These are phyloP conservation scores for Musa beccarii DNA, from an alignment of 176 grass and related monocot genomes.

Conservation along the genomic window DNA sequence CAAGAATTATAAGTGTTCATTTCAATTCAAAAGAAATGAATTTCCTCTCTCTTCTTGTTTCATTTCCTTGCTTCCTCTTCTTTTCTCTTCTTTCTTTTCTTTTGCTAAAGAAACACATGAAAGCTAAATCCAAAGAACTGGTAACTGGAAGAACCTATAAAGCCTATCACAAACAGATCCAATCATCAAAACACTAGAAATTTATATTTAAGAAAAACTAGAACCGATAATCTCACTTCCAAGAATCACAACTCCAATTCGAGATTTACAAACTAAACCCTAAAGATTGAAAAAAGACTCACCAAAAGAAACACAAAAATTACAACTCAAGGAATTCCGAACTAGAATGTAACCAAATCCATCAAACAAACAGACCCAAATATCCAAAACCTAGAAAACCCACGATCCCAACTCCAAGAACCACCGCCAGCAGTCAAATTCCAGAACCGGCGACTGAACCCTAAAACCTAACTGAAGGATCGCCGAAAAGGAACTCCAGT, in stretches of 20 bases:
- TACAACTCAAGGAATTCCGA: too few species aligned
- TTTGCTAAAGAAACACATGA: background rate
- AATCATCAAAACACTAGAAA: background rate
- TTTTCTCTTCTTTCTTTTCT: too few species aligned
- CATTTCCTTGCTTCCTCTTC: too few species aligned
- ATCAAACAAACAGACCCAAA: too few species aligned
- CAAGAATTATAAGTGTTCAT: too few species aligned
- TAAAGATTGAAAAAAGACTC: background rate
- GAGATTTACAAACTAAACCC: background rate
- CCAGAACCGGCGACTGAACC: too few species aligned
- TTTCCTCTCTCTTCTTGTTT: too few species aligned
- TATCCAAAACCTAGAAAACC: background rate
- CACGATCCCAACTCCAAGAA: background rate
- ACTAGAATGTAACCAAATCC: too few species aligned
- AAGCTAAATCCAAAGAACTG: too few species aligned
- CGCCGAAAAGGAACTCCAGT: background rate
- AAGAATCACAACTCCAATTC: background rate
- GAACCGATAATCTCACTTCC: background rate
- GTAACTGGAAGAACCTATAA: too few species aligned
- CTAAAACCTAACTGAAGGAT: background rate
- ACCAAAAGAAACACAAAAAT: background rate
- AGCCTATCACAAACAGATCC: background rate
- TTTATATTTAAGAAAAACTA: background rate
- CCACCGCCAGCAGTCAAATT: too few species aligned
- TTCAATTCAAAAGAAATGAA: too few species aligned